Evolutionary conservation across 208 protist genomes (phyloP).

Genomic region (Acanthamoeba triangularis): DNA sequence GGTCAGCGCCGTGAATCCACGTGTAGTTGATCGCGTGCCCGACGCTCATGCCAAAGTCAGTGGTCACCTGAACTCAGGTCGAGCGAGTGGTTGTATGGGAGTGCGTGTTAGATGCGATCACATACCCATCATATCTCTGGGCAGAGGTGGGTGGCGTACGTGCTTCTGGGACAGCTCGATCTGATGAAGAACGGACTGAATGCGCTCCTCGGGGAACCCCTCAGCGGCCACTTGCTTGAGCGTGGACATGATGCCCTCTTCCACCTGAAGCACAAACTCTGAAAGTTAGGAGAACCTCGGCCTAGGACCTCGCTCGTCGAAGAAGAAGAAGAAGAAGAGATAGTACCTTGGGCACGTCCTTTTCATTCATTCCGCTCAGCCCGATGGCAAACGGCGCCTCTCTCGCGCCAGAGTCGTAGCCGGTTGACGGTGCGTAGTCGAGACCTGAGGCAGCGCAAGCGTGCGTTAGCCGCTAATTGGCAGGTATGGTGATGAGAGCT

Average conservation of each 20-base stretch:
- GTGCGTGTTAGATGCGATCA: no score
- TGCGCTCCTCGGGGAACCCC: constrained; percentile 78
- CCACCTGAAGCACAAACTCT: constrained; percentile 58
- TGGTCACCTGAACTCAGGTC: constrained; percentile 57
- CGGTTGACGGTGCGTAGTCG: constrained; percentile 86
- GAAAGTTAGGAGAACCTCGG: no score
- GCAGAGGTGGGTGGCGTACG: constrained; percentile 34
- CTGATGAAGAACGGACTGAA: constrained; percentile 86
- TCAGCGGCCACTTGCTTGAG: constrained; percentile 76
- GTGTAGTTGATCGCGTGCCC: constrained; percentile 55
- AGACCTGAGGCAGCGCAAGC: neutral
- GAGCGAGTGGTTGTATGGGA: neutral
- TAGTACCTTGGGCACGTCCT: constrained; percentile 77
- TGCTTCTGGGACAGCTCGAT: constrained; percentile 86
- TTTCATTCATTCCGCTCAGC: constrained; percentile 80
- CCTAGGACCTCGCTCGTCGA: no score
- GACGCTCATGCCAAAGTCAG: constrained; percentile 81
- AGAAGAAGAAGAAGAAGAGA: neutral
- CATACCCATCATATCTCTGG: neutral
- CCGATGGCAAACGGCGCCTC: constrained; percentile 79
- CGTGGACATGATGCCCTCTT: constrained; percentile 77
- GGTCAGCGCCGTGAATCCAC: constrained; percentile 83
- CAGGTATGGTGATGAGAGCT: neutral
- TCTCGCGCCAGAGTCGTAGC: constrained; percentile 80
- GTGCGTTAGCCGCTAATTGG: neutral